phyloP scores from a whole-genome alignment of 1,139 yeast species.

The Pichia terricola region DNA sequence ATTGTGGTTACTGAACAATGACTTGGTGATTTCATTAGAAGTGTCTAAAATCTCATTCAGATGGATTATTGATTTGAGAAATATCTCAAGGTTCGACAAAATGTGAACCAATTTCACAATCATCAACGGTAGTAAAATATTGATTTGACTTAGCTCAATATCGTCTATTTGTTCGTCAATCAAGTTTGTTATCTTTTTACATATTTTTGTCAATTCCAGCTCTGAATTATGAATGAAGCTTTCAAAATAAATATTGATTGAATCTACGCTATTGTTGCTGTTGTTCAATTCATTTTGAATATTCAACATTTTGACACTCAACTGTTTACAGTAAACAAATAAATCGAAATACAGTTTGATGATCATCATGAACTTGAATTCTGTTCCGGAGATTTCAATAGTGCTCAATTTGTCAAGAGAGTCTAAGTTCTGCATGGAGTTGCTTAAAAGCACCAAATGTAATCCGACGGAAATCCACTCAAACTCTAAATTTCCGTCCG shows the following conservation, averaged over 20 bases:
- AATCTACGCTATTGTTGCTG: neutral
- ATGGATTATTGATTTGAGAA: conserved; percentile 17
- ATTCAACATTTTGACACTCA: conserved; percentile 6
- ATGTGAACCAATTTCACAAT: conserved; percentile 19
- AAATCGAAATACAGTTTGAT: conserved; percentile 18
- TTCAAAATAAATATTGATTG: conserved; percentile 2
- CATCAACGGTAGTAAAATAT: conserved; percentile 21
- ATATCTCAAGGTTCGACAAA: conserved; percentile 11
- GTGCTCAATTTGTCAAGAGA: conserved; percentile 17
- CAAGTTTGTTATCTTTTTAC: conserved; percentile 33
- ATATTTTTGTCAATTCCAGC: conserved; percentile 35
- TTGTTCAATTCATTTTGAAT: neutral
- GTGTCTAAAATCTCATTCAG: conserved; percentile 9
- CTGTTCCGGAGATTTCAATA: conserved; percentile 17
- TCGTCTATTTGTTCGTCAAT: conserved; percentile 26
- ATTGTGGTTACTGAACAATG: neutral
- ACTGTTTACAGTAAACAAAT: conserved; percentile 13
- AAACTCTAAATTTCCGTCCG: conserved; percentile 1
- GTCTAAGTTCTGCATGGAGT: conserved; percentile 12
- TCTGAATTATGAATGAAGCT: conserved; percentile 35
- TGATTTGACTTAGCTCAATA: conserved; percentile 24
- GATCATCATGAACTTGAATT: conserved; percentile 19
- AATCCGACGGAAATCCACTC: conserved; percentile 19
- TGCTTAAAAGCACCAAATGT: conserved; percentile 22
- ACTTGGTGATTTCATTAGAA: conserved; percentile 1